phyloP scores from a whole-genome alignment of 2,329 filamentous ascomycete species.

The Scytalidium lignicola region DNA sequence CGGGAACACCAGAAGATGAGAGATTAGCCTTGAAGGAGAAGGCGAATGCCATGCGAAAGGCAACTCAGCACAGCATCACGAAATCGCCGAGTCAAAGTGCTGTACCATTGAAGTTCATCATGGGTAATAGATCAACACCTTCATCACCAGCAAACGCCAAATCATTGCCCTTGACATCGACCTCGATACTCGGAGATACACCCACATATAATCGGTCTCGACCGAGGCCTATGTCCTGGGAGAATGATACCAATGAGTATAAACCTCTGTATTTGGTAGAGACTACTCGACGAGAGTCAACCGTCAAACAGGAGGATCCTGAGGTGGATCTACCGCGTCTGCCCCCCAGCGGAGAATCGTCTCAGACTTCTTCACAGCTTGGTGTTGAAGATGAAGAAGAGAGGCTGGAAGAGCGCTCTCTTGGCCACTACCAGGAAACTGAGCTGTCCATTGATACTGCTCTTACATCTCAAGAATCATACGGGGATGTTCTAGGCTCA shows the following conservation, averaged over 20 bases:
- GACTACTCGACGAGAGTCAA: slow-evolving; percentile 24
- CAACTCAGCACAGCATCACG: slow-evolving; percentile 19
- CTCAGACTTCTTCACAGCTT: slow-evolving; percentile 37
- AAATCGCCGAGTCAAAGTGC: slow-evolving; percentile 43
- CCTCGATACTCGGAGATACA: slow-evolving; percentile 23
- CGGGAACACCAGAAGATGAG: slow-evolving; percentile 34
- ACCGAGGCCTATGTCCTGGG: slow-evolving; percentile 55
- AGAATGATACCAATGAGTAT: slow-evolving; percentile 59
- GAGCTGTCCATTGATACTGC: slow-evolving; percentile 38
- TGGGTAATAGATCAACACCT: slow-evolving; percentile 34
- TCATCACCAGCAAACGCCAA: slow-evolving; percentile 37
- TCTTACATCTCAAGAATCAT: slow-evolving; percentile 24
- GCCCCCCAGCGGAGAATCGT: slow-evolving; percentile 44
- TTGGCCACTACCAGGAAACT: slow-evolving; percentile 8
- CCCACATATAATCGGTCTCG: slow-evolving; percentile 32
- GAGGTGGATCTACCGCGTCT: slow-evolving; percentile 40
- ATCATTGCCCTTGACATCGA: slow-evolving; percentile 33
- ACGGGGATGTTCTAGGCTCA: slow-evolving; percentile 51
- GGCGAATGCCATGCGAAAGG: not conserved
- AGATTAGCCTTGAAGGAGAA: slow-evolving; percentile 4
- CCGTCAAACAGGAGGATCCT: slow-evolving; percentile 18
- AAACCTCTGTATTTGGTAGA: slow-evolving; percentile 81
- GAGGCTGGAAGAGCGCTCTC: slow-evolving; percentile 2
- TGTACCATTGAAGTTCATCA: slow-evolving; percentile 50
- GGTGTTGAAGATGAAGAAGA: slow-evolving; percentile 29